Evolutionary conservation across 2,329 filamentous ascomycete species (phyloP), one percentile per base, ranked within the genome.

Genomic region (Helminthosporium solani): DNA sequence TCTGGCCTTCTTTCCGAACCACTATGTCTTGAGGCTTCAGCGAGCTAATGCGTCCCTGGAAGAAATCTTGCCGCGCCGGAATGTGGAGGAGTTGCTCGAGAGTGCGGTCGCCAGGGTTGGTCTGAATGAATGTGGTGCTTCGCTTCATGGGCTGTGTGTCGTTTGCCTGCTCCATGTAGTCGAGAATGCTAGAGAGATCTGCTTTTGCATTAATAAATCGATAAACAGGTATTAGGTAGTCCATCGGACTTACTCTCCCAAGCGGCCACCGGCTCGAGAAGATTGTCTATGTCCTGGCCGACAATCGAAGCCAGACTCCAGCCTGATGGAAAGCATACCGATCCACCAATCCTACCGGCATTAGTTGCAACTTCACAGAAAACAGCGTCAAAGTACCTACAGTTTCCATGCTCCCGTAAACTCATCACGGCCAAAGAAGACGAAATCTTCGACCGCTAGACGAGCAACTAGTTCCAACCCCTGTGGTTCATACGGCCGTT

Each of bases 291-390:
- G 2, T 73, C 73, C 55, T 69, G 75, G 19, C 77, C 77, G 35
- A 80, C 76, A 20, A 76, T 70, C 35, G 74, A 66, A 31, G 72
- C 60, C 11, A 80, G 68, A 18, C 71, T 72, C 76, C 77, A 80
- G 7, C 78, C 78, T 0, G 77, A 73, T 1, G 78, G 78, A 51
- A 79, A 80, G 4, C 79, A 63, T 12, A 75, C 80, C 4, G 78
- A 77, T 36, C 75, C 77, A 19, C 77, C 78, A 43, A 72, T 68
- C 21, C 75, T 77, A 45, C 16, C 42, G 15, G 7, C n/a, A 33
- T 47, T 28, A 49, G 38, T 40, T 25, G 14, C 4, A 2, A 9
- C 23, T 5, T 33, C 21, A 14, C 11, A 6, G n/a, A n/a, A 7
- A 12, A 33, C 7, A 21, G n/a, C n/a, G 7, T 14, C 4, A 16